Conservation (phyloP, 73 alveolate species). For the Paramecium biaurelia region DNA sequence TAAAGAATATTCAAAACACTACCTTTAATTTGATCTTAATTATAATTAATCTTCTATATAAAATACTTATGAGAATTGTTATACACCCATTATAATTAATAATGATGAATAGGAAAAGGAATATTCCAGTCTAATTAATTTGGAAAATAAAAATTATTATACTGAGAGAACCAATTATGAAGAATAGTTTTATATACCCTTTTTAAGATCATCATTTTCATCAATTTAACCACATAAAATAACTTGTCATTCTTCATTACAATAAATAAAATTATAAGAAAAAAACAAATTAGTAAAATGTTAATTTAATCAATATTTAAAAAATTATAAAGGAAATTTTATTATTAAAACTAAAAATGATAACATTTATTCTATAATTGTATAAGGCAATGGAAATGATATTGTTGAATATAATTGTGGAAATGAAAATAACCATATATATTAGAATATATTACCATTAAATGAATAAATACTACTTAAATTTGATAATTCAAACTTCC, state of each 20-base stretch:
- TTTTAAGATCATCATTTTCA: background rate
- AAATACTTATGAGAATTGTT: background rate
- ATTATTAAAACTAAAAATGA: background rate
- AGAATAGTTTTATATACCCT: background rate
- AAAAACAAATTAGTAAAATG: background rate
- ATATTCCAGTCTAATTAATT: background rate
- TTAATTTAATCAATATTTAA: background rate
- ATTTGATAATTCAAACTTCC: background rate
- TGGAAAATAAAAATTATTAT: background rate
- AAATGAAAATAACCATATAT: background rate
- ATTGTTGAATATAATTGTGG: background rate
- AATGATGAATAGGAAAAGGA: background rate
- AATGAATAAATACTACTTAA: background rate
- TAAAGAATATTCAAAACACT: background rate
- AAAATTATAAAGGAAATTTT: background rate
- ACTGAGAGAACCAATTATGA: background rate
- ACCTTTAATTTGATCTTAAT: background rate
- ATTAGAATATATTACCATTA: background rate
- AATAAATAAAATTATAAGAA: background rate
- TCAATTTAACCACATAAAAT: background rate
- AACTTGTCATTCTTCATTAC: background rate
- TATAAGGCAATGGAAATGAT: background rate
- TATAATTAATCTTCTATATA: too few relatives aligned
- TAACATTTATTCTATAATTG: background rate
- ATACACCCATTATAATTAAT: background rate